These are phyloP conservation scores for Colletotrichum sojae DNA, from an alignment of 2,329 filamentous ascomycete genomes.

Conservation along the genomic window DNA sequence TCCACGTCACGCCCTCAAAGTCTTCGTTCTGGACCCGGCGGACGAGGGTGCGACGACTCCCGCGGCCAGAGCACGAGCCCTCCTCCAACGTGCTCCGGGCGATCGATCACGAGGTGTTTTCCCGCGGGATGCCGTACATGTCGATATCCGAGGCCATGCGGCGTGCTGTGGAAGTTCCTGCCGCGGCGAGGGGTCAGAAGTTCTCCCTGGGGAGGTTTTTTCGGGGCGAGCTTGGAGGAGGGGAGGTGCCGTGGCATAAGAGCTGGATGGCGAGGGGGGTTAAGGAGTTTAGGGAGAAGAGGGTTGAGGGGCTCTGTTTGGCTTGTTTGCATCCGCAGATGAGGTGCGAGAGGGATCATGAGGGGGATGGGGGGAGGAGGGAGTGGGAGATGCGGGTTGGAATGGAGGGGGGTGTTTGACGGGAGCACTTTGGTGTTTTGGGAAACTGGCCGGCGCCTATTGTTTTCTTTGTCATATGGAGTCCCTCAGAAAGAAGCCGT, in stretches of 20 bases:
- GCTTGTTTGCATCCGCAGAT: slow-evolving; percentile 23
- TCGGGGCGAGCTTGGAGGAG: background rate
- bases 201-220: background rate
- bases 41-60: background rate
- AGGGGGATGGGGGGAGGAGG: background rate
- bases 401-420: background rate
- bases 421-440: no score
- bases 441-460: no score
- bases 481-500: no score
- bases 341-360: background rate
- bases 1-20: no score
- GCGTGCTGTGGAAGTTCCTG: background rate
- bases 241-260: slow-evolving; percentile 5
- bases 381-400: background rate
- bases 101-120: slow-evolving; percentile 7
- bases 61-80: background rate
- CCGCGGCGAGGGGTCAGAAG: background rate
- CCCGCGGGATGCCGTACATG: slow-evolving; percentile 8
- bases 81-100: background rate
- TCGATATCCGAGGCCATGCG: slow-evolving; percentile 6
- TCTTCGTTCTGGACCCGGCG: background rate
- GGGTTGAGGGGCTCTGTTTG: slow-evolving; percentile 18
- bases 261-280: background rate
- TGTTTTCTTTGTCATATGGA: no score
- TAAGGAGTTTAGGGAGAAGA: background rate